Conservation (phyloP, 371 early-diverging fungal genomes). For the Apophysomyces trapeziformis region DNA sequence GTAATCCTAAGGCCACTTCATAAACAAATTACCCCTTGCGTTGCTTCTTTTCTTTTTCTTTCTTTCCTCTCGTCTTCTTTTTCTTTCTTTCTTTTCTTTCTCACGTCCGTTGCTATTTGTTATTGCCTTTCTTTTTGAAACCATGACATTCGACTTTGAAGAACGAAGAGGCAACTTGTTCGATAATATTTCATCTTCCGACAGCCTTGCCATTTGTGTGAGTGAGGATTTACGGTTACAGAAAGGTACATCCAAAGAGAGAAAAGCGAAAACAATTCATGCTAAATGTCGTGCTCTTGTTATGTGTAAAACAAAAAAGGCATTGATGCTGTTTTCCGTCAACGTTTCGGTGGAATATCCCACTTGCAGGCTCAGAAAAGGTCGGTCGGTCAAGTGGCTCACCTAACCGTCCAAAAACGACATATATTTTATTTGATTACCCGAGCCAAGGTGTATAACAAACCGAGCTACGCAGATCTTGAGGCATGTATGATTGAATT, state of each 20-base stretch:
- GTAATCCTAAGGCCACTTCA: background rate
- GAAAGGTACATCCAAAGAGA: constrained; percentile 26
- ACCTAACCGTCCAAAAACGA: constrained; percentile 19
- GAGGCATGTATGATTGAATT: constrained; percentile 36
- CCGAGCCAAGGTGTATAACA: constrained; percentile 34
- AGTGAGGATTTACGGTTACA: constrained; percentile 36
- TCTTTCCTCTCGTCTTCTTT: constrained; percentile 12
- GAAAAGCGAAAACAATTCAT: background rate
- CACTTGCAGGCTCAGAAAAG: constrained; percentile 36
- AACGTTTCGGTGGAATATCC: constrained; percentile 25
- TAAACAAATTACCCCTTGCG: background rate
- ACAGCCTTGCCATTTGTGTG: constrained; percentile 31
- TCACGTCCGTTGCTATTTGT: constrained; percentile 2
- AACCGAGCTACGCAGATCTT: constrained; percentile 28
- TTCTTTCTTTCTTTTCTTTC: constrained; percentile 13
- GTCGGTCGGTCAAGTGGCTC: constrained; percentile 35
- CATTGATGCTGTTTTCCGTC: constrained; percentile 24
- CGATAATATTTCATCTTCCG: constrained; percentile 22
- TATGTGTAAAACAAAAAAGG: constrained; percentile 10
- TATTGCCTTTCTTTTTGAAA: constrained; percentile 6
- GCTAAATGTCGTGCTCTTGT: too few relatives aligned
- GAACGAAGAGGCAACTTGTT: constrained; percentile 35
- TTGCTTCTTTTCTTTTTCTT: constrained; percentile 16
- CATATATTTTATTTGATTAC: constrained; percentile 39
- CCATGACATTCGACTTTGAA: constrained; percentile 50